phyloP scores from a whole-genome alignment of 768 basidiomycete species.

The Auricularia sp. region DNA sequence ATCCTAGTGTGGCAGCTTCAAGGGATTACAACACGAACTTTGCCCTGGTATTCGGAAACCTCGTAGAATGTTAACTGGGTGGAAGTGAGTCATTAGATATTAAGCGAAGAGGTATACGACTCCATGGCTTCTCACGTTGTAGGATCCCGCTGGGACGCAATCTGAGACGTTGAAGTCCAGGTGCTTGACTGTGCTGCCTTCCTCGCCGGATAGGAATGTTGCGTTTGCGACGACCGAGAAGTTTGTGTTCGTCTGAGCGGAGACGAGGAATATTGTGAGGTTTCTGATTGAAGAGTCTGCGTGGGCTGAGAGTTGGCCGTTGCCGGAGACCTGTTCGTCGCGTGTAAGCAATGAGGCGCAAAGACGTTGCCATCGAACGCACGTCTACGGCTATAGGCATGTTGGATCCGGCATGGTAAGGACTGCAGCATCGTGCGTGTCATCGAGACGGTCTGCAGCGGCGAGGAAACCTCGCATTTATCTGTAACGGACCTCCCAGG shows the following conservation, averaged over 20 bases:
- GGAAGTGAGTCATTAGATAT: background rate
- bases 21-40: conserved; percentile 6
- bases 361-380: conserved; percentile 1
- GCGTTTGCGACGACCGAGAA: conserved; percentile 31
- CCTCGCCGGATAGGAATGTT: conserved; percentile 28
- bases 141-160: conserved; percentile 30
- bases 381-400: conserved; percentile 30
- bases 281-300: conserved; percentile 27
- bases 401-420: conserved; percentile 20
- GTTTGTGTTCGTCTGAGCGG: conserved; percentile 28
- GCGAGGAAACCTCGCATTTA: background rate
- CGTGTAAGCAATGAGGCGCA: background rate
- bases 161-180: conserved; percentile 28
- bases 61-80: conserved; percentile 40
- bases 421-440: conserved; percentile 11
- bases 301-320: conserved; percentile 29
- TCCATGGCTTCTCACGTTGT: conserved; percentile 29
- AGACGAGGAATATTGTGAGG: conserved; percentile 36
- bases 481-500: conserved; percentile 21
- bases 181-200: conserved; percentile 33
- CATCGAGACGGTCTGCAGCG: background rate
- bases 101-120: background rate
- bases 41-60: conserved; percentile 23
- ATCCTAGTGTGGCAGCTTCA: background rate
- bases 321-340: conserved; percentile 29